Percentiles rank a stretch among this genome's conserved stretches.
Evolutionary conservation across 306 rosid species (phyloP).

Genomic region (Vigna nakashimae): DNA sequence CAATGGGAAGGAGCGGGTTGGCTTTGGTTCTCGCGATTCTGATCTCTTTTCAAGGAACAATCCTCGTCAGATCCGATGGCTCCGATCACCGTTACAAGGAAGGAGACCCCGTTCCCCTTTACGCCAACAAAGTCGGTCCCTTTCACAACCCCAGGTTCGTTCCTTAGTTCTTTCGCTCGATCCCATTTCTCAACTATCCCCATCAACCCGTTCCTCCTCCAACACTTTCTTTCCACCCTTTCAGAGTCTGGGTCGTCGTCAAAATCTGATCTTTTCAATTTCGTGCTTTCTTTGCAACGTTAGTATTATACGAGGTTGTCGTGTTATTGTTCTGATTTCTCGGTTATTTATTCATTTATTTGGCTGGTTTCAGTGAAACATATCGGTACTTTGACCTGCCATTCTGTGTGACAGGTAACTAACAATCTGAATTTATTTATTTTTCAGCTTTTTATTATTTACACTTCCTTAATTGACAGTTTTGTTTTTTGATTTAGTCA

Average conservation of each 20-base stretch:
- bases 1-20: constrained; percentile 47
- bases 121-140: constrained; percentile 88
- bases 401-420: constrained; percentile 68
- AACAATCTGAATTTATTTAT: constrained; percentile 14
- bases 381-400: constrained; percentile 86
- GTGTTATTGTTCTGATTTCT: constrained; percentile 12
- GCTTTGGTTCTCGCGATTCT: constrained; percentile 51
- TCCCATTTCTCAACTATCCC: neutral
- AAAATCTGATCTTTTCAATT: constrained; percentile 40
- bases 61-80: constrained; percentile 66
- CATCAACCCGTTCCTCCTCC: neutral
- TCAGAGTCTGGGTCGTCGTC: constrained; percentile 37
- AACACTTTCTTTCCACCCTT: neutral
- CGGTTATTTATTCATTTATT: neutral
- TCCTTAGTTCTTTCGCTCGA: neutral
- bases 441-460: constrained; percentile 1
- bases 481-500: constrained; percentile 22
- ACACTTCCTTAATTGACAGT: neutral
- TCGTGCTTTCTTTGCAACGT: constrained; percentile 8
- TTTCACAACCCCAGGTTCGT: constrained; percentile 83
- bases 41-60: constrained; percentile 43
- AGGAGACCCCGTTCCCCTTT: constrained; percentile 68
- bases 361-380: constrained; percentile 72
- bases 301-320: constrained; percentile 11
- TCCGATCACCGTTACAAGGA: constrained; percentile 76